A percentile compares a stretch with the other conserved stretches of the same genome.
Evolutionary conservation across 75 land plant genomes (phyloP).

Genomic region (Pinus taeda): DNA sequence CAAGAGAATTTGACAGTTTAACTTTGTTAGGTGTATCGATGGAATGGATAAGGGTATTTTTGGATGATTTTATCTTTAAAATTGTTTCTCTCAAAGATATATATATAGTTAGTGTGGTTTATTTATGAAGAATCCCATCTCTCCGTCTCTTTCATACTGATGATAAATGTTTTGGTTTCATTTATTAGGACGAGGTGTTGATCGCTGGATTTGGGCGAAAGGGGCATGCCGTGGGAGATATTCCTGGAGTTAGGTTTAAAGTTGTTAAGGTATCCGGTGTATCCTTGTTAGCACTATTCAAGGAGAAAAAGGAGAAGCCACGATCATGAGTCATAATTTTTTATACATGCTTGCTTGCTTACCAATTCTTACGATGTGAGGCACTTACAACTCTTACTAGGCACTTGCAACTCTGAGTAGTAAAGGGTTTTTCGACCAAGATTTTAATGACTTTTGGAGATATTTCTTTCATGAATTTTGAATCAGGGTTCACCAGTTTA

Average conservation of each 20-base stretch:
- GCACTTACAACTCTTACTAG: no score
- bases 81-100: not conserved
- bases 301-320: conserved; percentile 84
- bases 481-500: no score
- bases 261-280: conserved; percentile 85
- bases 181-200: conserved; percentile 61
- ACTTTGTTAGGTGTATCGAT: not conserved
- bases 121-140: not conserved
- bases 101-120: not conserved
- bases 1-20: not conserved
- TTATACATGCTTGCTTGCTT: no score
- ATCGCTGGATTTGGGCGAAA: conserved; percentile 71
- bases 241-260: conserved; percentile 79
- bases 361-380: no score
- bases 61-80: not conserved
- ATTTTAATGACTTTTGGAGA: no score
- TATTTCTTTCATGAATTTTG: no score
- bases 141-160: not conserved
- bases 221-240: conserved; percentile 78
- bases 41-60: not conserved
- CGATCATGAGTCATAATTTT: conserved; percentile 27
- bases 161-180: not conserved
- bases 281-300: conserved; percentile 71
- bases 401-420: no score
- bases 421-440: no score